Evolutionary conservation across 257 asterid genomes (phyloP), one percentile per base, ranked within the genome.

Genomic region (Mitragyna speciosa): DNA sequence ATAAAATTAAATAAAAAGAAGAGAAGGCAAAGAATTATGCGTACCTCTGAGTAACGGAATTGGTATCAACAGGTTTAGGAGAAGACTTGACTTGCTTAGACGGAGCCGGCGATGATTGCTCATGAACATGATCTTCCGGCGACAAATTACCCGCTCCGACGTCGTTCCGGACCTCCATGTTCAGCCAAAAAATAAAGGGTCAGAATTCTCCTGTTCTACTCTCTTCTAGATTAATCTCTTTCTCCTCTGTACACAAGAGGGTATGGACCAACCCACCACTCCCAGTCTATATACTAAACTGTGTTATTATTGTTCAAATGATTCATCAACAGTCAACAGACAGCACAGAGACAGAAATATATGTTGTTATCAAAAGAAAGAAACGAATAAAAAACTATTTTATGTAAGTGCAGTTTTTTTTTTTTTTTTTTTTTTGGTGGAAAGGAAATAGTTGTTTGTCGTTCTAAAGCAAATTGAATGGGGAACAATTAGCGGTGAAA

Each of bases 41-140:
- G 59, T 12, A 89, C 95, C 95, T 89, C 73, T 86, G 92, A 70
- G 95, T 85, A 70, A 91, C 96, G 54, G 96, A 89, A 82, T 88
- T 87, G 76, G 90, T 82, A 79, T 91, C 91, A 26, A 87, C 81
- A 14, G 91, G 67, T 70, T 76, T 86, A n/a, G 90, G 89, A 49
- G 90, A 75, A 14, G 92, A 59, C 78, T 83, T 86, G 85, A 86
- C 75, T 78, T 87, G 94, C 88, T 89, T 87, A 24, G 89, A 85
- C 6, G 86, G 56, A 30, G 82, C 49, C 47, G 91, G 80, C 31
- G 85, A 78, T 58, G 93, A 76, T 72, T 70, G 88, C 43, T 79
- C 81, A 20, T 49, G 84, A 39, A 72, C 54, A 22, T 66, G 83
- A 52, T 69, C 71, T 45, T 71, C 87, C 67, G 49, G 58, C 52